phyloP scores from a whole-genome alignment of 495 filamentous ascomycete genomes.

The Clohesyomyces aquaticus region DNA sequence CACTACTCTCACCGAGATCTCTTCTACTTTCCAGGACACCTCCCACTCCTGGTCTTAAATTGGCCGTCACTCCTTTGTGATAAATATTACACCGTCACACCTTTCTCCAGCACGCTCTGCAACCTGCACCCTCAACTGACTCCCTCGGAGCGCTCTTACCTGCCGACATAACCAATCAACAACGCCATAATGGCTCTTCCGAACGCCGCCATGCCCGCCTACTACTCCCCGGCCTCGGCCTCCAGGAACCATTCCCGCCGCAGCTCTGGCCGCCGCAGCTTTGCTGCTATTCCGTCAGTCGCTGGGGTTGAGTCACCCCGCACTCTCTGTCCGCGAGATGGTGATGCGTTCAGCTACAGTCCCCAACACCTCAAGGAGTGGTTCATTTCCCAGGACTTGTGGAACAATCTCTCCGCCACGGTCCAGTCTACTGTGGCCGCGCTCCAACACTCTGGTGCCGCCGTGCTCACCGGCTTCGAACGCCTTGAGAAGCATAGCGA shows the following conservation, averaged over 20 bases:
- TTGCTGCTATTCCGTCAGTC: not conserved
- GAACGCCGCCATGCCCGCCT: conserved; percentile 7
- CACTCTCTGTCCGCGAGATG: conserved; percentile 36
- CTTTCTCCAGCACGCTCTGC: not conserved
- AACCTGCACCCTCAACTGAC: not conserved
- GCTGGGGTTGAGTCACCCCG: conserved; percentile 31
- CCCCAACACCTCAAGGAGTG: conserved; percentile 36
- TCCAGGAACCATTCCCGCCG: not conserved
- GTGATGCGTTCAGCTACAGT: conserved; percentile 46
- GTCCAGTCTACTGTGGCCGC: conserved; percentile 27
- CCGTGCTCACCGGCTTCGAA: conserved; percentile 37
- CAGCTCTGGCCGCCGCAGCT: conserved; percentile 13
- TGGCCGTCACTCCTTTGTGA: conserved; percentile 3
- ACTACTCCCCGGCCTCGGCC: conserved; percentile 6
- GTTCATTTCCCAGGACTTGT: conserved; percentile 36
- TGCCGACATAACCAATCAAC: too few relatives aligned
- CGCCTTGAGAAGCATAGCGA: conserved; percentile 35
- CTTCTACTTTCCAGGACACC: not conserved
- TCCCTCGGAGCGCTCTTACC: not conserved
- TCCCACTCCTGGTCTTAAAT: not conserved
- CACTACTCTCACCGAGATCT: conserved; percentile 1
- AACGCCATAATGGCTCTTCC: conserved; percentile 23
- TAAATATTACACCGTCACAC: not conserved
- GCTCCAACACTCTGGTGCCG: conserved; percentile 43
- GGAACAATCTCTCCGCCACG: conserved; percentile 30